phyloP scores from a whole-genome alignment of 768 basidiomycete species.

The Suillus fuscotomentosus region DNA sequence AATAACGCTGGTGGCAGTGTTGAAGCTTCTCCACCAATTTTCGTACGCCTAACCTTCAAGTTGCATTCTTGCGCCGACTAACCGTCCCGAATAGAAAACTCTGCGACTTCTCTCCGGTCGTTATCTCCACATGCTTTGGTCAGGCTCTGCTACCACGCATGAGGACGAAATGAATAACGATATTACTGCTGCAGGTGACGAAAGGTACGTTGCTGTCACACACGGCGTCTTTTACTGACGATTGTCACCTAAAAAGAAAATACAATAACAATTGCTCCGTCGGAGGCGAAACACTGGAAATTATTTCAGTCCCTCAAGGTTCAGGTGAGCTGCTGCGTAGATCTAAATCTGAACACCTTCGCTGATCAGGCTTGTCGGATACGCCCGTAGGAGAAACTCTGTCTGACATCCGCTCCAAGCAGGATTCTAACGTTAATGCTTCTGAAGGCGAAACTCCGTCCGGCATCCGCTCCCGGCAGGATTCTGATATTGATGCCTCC shows the following conservation, averaged over 20 bases:
- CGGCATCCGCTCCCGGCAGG: no score
- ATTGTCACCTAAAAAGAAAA: background rate
- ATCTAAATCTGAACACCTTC: background rate
- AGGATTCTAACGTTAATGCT: no score
- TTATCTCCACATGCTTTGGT: background rate
- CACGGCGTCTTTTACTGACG: background rate
- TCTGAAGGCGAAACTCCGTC: no score
- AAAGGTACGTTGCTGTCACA: background rate
- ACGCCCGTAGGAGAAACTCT: background rate
- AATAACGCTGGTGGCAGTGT: background rate
- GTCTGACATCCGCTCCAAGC: no score
- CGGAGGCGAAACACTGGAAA: background rate
- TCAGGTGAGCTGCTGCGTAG: background rate
- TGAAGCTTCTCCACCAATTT: background rate
- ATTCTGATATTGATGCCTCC: background rate
- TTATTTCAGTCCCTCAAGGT: background rate
- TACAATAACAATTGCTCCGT: no score
- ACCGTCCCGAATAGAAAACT: background rate
- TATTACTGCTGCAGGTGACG: background rate
- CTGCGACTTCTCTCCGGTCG: background rate
- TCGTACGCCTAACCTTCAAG: background rate
- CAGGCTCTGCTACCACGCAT: background rate
- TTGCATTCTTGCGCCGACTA: background rate
- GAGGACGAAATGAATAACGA: background rate
- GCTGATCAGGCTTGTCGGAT: background rate